These are phyloP conservation scores for Oenanthe javanica DNA, from an alignment of 140 eudicot species.

Conservation along the genomic window DNA sequence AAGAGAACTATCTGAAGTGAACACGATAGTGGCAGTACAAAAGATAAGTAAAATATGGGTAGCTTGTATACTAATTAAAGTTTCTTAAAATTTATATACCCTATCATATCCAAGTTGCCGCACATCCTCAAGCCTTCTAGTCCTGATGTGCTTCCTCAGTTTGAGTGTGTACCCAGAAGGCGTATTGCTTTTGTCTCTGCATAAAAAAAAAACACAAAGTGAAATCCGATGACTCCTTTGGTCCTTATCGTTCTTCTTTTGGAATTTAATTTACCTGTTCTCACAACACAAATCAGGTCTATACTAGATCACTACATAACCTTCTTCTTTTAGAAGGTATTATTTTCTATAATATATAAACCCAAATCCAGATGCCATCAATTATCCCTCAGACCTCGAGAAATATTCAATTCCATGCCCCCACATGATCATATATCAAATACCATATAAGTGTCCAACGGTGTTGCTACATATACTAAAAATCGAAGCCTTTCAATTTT, in stretches of 20 bases:
- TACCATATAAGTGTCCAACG: not conserved
- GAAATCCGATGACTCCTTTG: not conserved
- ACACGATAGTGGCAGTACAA: not conserved
- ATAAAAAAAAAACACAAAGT: slow-evolving; percentile 11
- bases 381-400: not conserved
- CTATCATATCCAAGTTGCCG: slow-evolving; percentile 99
- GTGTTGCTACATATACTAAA: not conserved
- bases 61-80: not conserved
- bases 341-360: not conserved
- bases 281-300: not conserved
- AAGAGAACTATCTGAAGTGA: slow-evolving; percentile 71
- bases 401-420: not conserved
- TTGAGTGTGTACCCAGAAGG: slow-evolving; percentile 95
- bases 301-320: not conserved
- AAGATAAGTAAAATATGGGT: not conserved
- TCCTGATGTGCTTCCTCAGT: slow-evolving; percentile 89
- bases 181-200: slow-evolving; percentile 93
- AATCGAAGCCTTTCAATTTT: not conserved
- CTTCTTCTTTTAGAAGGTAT: not conserved
- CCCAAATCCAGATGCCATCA: not conserved
- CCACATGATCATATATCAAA: not conserved
- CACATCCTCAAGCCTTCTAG: slow-evolving; percentile 97
- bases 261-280: not conserved
- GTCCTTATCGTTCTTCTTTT: not conserved
- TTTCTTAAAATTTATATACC: slow-evolving; percentile 30